Base-by-base conservation (phyloP, 306 rosid genomes). In the Glycine soja region DNA sequence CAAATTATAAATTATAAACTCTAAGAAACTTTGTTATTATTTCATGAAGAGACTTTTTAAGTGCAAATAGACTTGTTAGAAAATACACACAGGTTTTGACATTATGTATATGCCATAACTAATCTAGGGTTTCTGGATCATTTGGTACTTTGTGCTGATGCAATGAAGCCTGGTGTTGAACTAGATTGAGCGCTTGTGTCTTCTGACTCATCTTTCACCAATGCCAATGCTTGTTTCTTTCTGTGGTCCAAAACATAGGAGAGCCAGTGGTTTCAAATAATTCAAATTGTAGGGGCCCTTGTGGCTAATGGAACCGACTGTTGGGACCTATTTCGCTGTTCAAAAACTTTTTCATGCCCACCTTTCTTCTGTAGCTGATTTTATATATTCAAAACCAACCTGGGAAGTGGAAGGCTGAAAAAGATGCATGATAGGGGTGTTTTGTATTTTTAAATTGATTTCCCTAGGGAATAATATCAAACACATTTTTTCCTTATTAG, bases 221-320 rank as follows among this genome's bases (percentile, higher is more conserved):
- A 47, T 75, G 46, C 7, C 7, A 7, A 75, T 13, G 67, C 40
- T 69, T 82, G 81, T 19, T 69, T 8, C 51, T 82, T 76, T 82
- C 8, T 69, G 85, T 51, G 78, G 74, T 48, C 38, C 67, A 82
- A 50, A 76, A 76, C 36, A 68, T 16, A 10, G 8, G 11, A 43
- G 19, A 15, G 57, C 2, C 51, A 34, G 3, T 59, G 77, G 43
- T 77, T 82, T 59, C 59, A 42, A 66, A 83, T 77, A 77, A 77
- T 83, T 83, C 68, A 63, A 24, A 3, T 66, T 16, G 30, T 48
- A 10, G 72, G 78, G 78, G 1, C 75, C 82, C 10, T 76, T 38
- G 32, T 70, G 16, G 43, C 65, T 61, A 51, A 16, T 62, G 70
- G 54, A 71, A 34, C 68, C 43, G 71, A 77, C 56, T 70, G 36